Evolutionary conservation across 2,329 filamentous ascomycete genomes (phyloP).

Genomic region (Tolypocladium cylindrosporum): DNA sequence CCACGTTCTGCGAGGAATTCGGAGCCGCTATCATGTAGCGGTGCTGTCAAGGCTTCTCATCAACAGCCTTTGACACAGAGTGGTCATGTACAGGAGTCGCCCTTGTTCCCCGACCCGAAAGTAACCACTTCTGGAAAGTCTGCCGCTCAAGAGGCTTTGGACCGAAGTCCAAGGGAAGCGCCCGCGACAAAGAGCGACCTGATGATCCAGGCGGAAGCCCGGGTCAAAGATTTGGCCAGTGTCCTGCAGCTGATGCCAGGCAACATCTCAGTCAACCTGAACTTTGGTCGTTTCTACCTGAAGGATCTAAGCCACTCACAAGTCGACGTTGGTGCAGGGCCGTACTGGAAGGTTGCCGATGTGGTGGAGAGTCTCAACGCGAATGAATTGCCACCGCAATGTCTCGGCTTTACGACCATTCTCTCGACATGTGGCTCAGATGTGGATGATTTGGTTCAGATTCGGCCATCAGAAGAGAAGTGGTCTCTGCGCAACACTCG

Average conservation of each 20-base stretch:
- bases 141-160: not conserved
- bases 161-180: not conserved
- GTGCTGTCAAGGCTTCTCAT: not conserved
- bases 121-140: not conserved
- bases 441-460: slow-evolving; percentile 9
- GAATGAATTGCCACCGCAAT: not conserved
- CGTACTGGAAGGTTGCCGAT: slow-evolving; percentile 6
- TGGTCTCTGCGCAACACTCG: slow-evolving; percentile 11
- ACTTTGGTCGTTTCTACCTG: slow-evolving; percentile 19
- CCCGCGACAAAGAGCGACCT: slow-evolving; percentile 1
- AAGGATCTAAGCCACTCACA: slow-evolving; percentile 8
- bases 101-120: not conserved
- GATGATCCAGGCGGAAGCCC: slow-evolving; percentile 4
- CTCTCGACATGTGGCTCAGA: slow-evolving; percentile 17
- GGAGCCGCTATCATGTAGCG: not conserved
- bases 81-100: not conserved
- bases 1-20: not conserved
- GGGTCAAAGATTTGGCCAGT: slow-evolving; percentile 6
- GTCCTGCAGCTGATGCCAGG: slow-evolving; percentile 15
- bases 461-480: slow-evolving; percentile 5
- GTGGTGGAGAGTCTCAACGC: slow-evolving; percentile 6
- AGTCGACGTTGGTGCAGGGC: slow-evolving; percentile 11
- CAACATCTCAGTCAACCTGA: slow-evolving; percentile 11
- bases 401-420: slow-evolving; percentile 15
- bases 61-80: not conserved